Base-by-base conservation (phyloP, 1,284 basidiomycete species). In the Fistulina hepatica region DNA sequence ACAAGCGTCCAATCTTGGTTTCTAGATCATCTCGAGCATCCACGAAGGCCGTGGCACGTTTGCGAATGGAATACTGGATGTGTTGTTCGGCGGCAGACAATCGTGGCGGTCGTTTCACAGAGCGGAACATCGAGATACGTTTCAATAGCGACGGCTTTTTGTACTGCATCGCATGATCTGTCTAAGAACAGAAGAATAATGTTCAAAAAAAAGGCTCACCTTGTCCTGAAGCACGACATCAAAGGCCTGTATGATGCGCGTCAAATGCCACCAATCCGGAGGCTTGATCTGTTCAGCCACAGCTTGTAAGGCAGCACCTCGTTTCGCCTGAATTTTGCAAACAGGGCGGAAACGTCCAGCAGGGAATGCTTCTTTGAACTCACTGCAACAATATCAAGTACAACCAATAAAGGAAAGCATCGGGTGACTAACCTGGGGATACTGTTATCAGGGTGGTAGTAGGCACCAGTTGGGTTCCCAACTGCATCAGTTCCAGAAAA, bases 321-420 rank as follows among this genome's bases (percentile, higher is more conserved):
- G 69, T 61, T 84, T 89, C 21, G 79, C 81, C 55, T 81, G 81
- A 41, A 84, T 88, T 56, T 82, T 85, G 66, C 81, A 90, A 27
- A 81, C 73, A 9, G 82, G 82, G 32, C 80, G 65, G 64, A 90
- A 89, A 34, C 84, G 72, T 33, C 91, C 90, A 2, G 82, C 85
- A 3, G 93, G 91, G 64, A 94, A 97, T 3, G 93, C 89, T 53
- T 95, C 88, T 54, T 92, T 91, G 65, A 94, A 88, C 58, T 97
- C 93, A 44, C 82, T 84, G 47, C 10, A 42, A 40, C 22, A 40
- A 33, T n/a, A 17, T 19, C 43, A 40, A n/a, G 39, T 36, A 31
- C 16, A 19, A 28, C 24, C 34, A 28, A 27, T n/a, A 20, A 22
- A 45, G 23, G 7, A 21, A 11, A 15, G n/a, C 6, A 12, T 13